Base-by-base conservation (phyloP, 2,329 filamentous ascomycete species). In the Ascochyta viciae-villosae region DNA sequence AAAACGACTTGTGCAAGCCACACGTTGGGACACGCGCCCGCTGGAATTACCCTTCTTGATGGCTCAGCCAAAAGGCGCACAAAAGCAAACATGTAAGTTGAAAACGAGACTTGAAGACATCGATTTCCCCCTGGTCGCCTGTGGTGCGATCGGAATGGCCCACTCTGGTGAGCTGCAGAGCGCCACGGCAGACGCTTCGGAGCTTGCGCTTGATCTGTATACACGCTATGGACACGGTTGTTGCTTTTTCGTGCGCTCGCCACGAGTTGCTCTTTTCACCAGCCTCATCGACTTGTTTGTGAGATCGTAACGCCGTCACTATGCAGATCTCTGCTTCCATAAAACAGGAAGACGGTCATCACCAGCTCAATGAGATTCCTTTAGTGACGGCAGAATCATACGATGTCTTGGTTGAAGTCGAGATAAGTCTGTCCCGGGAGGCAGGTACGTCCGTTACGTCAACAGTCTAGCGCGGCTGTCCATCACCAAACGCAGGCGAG, bases 381-480 rank as follows among this genome's bases (percentile, higher is more conserved):
- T 51, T 57, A 49, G 61, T 59, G 55, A 64, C 65, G 50, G 54
- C 50, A 45, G 24, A 48, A 49, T 47, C 40, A 52, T 52, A 52
- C 49, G 39, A 57, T 52, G 44, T 49, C 43, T 45, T 38, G 49
- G 29, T 58, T 59, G 53, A 55, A 50, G 59, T 60, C 50, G 54
- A 58, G 44, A 62, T 63, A 62, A 42, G 44, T 52, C 33, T 22
- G 47, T 61, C 59, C 64, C 64, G 58, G 52, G 45, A 47, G 47
- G 49, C 44, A 60, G 64, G 63, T 59, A 61, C 54, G 50, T 63
- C 54, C 48, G 42, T 51, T 46, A 60, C 46, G 40, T 47, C 57
- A 52, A 51, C 38, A 41, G 19, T 35, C 33, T 51, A 47, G 53
- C 43, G 41, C 26, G 42, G 27, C 45, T 45, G 26, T 42, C 29